phyloP scores from a whole-genome alignment of 352 stramenopile species.

The Globisporangium cederbergense region DNA sequence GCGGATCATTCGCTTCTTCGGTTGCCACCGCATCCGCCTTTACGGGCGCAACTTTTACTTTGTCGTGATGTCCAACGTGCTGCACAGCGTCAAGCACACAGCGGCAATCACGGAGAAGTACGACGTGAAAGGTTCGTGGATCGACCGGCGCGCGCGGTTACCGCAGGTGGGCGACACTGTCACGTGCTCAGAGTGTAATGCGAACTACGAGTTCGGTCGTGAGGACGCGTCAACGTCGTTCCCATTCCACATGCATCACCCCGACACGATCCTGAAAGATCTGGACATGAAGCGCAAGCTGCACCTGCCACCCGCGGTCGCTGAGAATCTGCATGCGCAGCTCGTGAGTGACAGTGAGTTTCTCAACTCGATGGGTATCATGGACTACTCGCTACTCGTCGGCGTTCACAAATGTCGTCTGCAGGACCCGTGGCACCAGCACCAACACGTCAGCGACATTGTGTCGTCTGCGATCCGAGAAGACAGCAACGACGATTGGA shows the following conservation, averaged over 20 bases:
- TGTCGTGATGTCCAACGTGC: slow-evolving; percentile 76
- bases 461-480: slow-evolving; percentile 10
- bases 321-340: slow-evolving; percentile 42
- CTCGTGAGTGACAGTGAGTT: slow-evolving; percentile 59
- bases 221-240: slow-evolving; percentile 26
- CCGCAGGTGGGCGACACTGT: slow-evolving; percentile 50
- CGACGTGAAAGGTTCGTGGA: slow-evolving; percentile 74
- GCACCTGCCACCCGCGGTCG: slow-evolving; percentile 29
- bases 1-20: slow-evolving; percentile 84
- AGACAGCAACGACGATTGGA: slow-evolving; percentile 21
- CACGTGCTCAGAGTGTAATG: slow-evolving; percentile 67
- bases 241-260: slow-evolving; percentile 48
- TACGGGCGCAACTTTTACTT: slow-evolving; percentile 84
- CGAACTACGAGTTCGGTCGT: slow-evolving; percentile 41
- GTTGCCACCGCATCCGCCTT: slow-evolving; percentile 74
- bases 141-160: slow-evolving; percentile 50
- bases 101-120: slow-evolving; percentile 69
- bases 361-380: slow-evolving; percentile 64
- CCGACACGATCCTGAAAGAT: slow-evolving; percentile 71
- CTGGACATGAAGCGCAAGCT: slow-evolving; percentile 52
- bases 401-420: slow-evolving; percentile 65
- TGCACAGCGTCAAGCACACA: slow-evolving; percentile 56
- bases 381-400: slow-evolving; percentile 78
- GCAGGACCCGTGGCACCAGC: slow-evolving; percentile 18
- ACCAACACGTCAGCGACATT: slow-evolving; percentile 2